Evolutionary conservation across 306 rosid species (phyloP), one percentile per base, ranked within the genome.

Genomic region (Prinsepia uniflora): DNA sequence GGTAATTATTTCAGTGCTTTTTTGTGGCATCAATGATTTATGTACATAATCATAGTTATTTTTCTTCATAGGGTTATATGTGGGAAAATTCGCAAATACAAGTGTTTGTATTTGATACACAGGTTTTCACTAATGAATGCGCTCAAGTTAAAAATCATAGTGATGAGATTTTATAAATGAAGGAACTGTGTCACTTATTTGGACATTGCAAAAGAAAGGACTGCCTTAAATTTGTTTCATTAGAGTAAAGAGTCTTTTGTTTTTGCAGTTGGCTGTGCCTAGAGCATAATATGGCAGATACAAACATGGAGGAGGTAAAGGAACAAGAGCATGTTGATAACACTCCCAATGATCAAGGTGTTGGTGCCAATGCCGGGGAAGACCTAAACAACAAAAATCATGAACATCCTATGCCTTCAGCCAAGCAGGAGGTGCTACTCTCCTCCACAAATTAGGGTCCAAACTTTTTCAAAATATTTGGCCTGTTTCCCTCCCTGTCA

Each of bases 401-500:
- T 39, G 84, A 78, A 50, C 81, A 57, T 71, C 76, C 82, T 44
- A 84, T 91, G 90, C 96, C 97, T 72, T 87, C 97, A 6, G 68
- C 88, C 17, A 80, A 84, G 36, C 78, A 89, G 79, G 92, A 95
- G 97, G 99, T 89, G 71, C 62, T 41, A 12, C 63, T 56, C 74
- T 57, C 72, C 34, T 43, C 34, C 46, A 46, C 30, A 50, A 63
- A 55, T 17, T n/a, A 20, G 56, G 70, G 55, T 69, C 75, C 40
- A 43, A 70, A 18, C 10, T 34, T 30, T 30, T 10, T 30, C 36
- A 36, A 30, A 43, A 58, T 67, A 48, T 56, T 40, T 11, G 34
- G 14, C 57, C 42, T 60, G 44, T 7, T 72, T 20, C 57, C 19
- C 49, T 20, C 57, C 19, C 49, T 12, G 43, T 66, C 19, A 66